These are phyloP conservation scores for Trichophyton simii DNA, from an alignment of 2,329 filamentous ascomycete genomes.

Conservation along the genomic window DNA sequence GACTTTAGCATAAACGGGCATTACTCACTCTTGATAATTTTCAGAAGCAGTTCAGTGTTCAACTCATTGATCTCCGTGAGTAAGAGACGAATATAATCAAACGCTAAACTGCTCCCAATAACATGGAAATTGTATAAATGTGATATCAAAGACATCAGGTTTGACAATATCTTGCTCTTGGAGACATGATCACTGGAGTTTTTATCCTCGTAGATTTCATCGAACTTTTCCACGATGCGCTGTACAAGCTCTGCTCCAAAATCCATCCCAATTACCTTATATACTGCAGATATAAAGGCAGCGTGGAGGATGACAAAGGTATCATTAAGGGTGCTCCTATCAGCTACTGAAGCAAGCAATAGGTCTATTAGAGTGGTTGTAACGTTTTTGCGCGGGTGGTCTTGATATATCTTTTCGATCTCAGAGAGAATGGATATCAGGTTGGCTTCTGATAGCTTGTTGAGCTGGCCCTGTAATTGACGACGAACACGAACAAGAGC, in stretches of 20 bases:
- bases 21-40: constrained; percentile 56
- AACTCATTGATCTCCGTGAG: constrained; percentile 63
- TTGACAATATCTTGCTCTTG: constrained; percentile 52
- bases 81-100: constrained; percentile 77
- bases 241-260: constrained; percentile 82
- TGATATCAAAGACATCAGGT: constrained; percentile 69
- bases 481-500: constrained; percentile 56
- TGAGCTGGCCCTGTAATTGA: constrained; percentile 78
- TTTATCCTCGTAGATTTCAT: constrained; percentile 44
- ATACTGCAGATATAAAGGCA: constrained; percentile 76
- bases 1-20: not conserved
- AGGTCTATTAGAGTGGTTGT: constrained; percentile 68
- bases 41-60: constrained; percentile 78
- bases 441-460: constrained; percentile 84
- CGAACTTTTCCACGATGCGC: constrained; percentile 62
- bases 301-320: constrained; percentile 85
- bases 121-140: constrained; percentile 90
- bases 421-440: constrained; percentile 71
- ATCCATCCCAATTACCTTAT: constrained; percentile 75
- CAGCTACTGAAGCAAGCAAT: constrained; percentile 65
- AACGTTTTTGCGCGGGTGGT: constrained; percentile 76
- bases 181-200: constrained; percentile 15
- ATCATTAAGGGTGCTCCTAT: constrained; percentile 65
- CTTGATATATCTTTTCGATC: constrained; percentile 70
- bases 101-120: constrained; percentile 67